Base-by-base conservation (phyloP, 768 basidiomycete species). In the Coprinellus micaceus region DNA sequence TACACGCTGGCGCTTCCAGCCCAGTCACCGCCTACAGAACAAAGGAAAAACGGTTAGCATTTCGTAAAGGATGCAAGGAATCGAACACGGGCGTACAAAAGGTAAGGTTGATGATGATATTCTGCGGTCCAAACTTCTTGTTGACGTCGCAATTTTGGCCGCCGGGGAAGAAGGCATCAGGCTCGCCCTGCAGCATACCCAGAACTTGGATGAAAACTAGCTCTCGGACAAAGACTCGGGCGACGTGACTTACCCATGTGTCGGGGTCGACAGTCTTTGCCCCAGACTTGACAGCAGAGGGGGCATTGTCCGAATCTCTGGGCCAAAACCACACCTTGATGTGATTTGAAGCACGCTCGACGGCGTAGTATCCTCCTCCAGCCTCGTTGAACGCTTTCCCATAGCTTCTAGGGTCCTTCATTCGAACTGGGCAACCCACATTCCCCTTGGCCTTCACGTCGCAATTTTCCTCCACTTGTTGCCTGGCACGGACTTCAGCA, bases 281-380 rank as follows among this genome's bases (percentile, higher is more conserved):
- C 0, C 79, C 82, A 24, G 69, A 67, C 47, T 53, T 69, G 15
- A 86, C 74, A 28, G 83, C 83, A 6, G 63, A 51, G 1, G 84
- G 85, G 24, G 83, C 77, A 26, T 62, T 64, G 1, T 63, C 69
- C 47, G 67, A 76, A 60, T 77, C 76, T 25, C 88, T 74, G 0
- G 81, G 67, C 87, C 88, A 92, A 73, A 88, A 89, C 82, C 84
- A 91, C 26, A 89, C 74, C 52, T 82, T 83, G 59, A 90, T 83
- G 63, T 74, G 79, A n/a, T 61, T 63, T n/a, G 66, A 61, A 0
- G 83, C 81, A 33, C 86, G 78, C 64, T 88, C 85, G 51, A 33
- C 74, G 0, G 83, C 88, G 64, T 80, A 86, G 80, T 79, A 86
- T 56, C 85, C 84, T 12, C 84, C 85, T 21, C 82, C 80, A 39